These are phyloP conservation scores for Tremellales sp. DNA, from an alignment of 1,284 basidiomycete species.

Conservation along the genomic window DNA sequence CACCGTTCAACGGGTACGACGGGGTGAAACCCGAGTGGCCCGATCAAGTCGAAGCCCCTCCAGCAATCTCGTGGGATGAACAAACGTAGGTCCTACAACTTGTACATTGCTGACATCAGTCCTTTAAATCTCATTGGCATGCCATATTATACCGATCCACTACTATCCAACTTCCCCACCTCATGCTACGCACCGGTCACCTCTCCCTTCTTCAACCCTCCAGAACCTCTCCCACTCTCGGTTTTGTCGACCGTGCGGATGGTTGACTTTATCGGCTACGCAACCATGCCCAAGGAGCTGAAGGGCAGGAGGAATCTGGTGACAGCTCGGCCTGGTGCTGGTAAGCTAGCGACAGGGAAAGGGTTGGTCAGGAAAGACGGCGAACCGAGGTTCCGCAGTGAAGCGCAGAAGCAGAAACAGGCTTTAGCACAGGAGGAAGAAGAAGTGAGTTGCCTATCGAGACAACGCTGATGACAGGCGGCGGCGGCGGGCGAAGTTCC, in stretches of 20 bases:
- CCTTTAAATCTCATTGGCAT: conserved; percentile 87
- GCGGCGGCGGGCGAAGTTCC: conserved; percentile 58
- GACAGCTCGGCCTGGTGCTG: conserved; percentile 32
- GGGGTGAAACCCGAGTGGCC: conserved; percentile 78
- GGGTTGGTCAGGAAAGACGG: conserved; percentile 40
- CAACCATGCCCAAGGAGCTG: conserved; percentile 74
- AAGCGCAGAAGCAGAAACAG: conserved; percentile 56
- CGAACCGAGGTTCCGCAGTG: conserved; percentile 75
- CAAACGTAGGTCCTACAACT: conserved; percentile 59
- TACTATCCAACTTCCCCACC: conserved; percentile 71
- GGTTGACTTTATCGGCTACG: conserved; percentile 86
- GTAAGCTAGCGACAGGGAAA: conserved; percentile 31
- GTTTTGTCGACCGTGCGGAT: conserved; percentile 73
- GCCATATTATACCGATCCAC: conserved; percentile 72
- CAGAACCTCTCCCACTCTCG: conserved; percentile 66
- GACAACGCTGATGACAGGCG: conserved; percentile 14
- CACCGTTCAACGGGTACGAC: conserved; percentile 83
- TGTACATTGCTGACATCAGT: conserved; percentile 46
- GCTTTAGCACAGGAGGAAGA: conserved; percentile 45
- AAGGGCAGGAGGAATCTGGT: conserved; percentile 77
- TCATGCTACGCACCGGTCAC: conserved; percentile 44
- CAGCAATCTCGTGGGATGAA: conserved; percentile 74
- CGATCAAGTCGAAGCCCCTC: conserved; percentile 65
- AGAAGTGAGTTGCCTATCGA: conserved; percentile 10
- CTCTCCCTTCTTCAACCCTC: conserved; percentile 56